Percentiles rank a stretch among this genome's conserved stretches.
These are phyloP conservation scores for Flaveria bidentis DNA, from an alignment of 129 eudicot species.

Conservation along the genomic window DNA sequence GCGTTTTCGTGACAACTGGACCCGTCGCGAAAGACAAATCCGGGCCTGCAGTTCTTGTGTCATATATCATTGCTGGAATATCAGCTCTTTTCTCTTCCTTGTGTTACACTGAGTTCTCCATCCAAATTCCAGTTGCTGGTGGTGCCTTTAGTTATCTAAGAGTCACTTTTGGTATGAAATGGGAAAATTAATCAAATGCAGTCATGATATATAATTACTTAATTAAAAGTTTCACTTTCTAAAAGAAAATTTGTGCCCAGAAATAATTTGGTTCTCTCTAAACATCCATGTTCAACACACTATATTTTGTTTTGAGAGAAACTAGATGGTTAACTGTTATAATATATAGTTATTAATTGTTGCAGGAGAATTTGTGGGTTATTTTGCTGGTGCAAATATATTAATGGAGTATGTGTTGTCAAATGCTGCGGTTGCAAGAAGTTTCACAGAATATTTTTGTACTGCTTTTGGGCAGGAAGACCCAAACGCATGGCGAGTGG, in stretches of 20 bases:
- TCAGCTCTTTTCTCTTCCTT: slow-evolving; percentile 79
- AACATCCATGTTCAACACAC: background rate
- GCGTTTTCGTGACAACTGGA: slow-evolving; percentile 86
- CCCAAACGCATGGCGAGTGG: slow-evolving; percentile 66
- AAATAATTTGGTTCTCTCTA: background rate
- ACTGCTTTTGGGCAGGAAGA: slow-evolving; percentile 62
- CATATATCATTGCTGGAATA: slow-evolving; percentile 70
- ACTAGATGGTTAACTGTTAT: background rate
- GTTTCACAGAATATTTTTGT: slow-evolving; percentile 74
- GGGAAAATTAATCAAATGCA: slow-evolving; percentile 1
- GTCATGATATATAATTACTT: background rate
- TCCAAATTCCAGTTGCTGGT: slow-evolving; percentile 77
- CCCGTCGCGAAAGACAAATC: slow-evolving; percentile 53
- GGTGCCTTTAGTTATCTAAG: slow-evolving; percentile 86
- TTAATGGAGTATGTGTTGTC: slow-evolving; percentile 80
- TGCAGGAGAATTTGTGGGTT: slow-evolving; percentile 83
- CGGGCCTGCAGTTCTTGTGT: slow-evolving; percentile 69
- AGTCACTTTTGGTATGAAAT: slow-evolving; percentile 71
- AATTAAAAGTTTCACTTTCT: background rate
- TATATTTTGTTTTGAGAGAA: too few species aligned
- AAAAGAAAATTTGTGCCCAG: background rate
- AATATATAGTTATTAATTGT: background rate
- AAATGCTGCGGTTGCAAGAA: slow-evolving; percentile 80
- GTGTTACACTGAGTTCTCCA: slow-evolving; percentile 81
- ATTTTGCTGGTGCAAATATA: slow-evolving; percentile 77